Evolutionary conservation across 495 filamentous ascomycete species (phyloP).

Genomic region (Venustampulla echinocandica): DNA sequence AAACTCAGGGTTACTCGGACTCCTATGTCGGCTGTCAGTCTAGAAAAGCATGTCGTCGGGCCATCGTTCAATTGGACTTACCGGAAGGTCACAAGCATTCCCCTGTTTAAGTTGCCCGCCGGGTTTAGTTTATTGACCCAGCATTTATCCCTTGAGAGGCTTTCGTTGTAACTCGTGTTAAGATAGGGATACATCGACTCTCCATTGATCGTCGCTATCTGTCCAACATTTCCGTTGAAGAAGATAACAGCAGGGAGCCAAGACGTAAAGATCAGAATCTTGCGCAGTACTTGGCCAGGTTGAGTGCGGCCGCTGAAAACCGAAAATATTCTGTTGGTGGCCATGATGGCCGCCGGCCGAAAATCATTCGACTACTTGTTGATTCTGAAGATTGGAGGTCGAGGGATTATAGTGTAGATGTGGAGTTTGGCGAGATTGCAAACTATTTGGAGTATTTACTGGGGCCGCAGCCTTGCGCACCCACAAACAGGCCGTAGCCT

Average conservation of each 20-base stretch:
- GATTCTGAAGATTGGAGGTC: no score
- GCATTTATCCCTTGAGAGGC: slow-evolving; percentile 44
- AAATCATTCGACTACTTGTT: neutral
- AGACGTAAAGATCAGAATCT: slow-evolving; percentile 45
- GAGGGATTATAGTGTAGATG: no score
- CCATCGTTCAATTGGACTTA: no score
- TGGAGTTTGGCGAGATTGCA: no score
- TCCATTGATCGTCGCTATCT: slow-evolving; percentile 55
- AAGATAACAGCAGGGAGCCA: slow-evolving; percentile 56
- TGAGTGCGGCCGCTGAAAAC: neutral
- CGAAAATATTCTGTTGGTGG: slow-evolving; percentile 7
- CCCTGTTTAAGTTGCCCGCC: slow-evolving; percentile 34
- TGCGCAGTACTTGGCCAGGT: slow-evolving; percentile 23
- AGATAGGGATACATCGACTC: slow-evolving; percentile 72
- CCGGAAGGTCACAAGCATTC: slow-evolving; percentile 48
- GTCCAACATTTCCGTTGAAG: slow-evolving; percentile 53
- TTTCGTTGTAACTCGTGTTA: slow-evolving; percentile 53
- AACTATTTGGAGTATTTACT: no score
- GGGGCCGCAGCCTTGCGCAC: slow-evolving; percentile 3
- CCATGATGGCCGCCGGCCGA: slow-evolving; percentile 10
- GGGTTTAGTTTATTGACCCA: slow-evolving; percentile 41
- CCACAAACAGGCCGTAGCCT: slow-evolving; percentile 1
- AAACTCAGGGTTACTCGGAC: slow-evolving; percentile 50
- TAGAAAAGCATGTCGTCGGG: neutral
- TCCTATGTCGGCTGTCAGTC: slow-evolving; percentile 34